Base-by-base conservation (phyloP, 371 early-diverging fungal species). In the Parasitella parasitica region DNA sequence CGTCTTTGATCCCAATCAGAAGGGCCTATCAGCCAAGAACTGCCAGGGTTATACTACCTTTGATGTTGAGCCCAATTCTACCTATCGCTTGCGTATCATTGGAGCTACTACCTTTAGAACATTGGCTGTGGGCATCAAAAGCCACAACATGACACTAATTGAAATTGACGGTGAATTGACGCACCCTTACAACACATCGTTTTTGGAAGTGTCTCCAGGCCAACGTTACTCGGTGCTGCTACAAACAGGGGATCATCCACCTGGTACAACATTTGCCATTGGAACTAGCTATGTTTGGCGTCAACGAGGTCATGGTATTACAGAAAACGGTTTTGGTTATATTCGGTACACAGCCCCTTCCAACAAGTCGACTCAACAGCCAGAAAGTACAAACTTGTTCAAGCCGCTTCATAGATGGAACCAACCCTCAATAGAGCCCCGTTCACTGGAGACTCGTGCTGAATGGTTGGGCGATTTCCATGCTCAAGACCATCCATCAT, bases 71-170 rank as follows among this genome's bases (percentile, higher is more conserved):
- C 78, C 65, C 0, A 74, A 66, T 54, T 67, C 68, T 9, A 57
- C 58, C 3, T 80, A 80, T 53, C 75, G 77, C 3, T 41, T 80
- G 5, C 67, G 80, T 24, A 61, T 80, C 27, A 80, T 80, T 63
- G 80, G 80, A 8, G 54, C 61, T 4, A 63, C 63, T 13, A 68
- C 64, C 1, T 77, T 75, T 20, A 24, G 70, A n/a, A 64, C 73
- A 7, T 32, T 78, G 4, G 71, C 71, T 27, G 46, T 78, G 9
- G 67, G 67, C n/a, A 75, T 82, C 52, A 70, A 72, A 8, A 50
- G 64, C 0, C 82, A 81, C 36, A 67, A 59, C 9, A 69, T 81
- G 73, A 81, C 82, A 0, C 50, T 80, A 12, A 80, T 80, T 26
- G 80, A 80, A 57, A 72, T 76, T 0, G 81, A 81, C 49, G 81